Percentiles rank a stretch among this genome's conserved stretches.
phyloP scores from a whole-genome alignment of 768 basidiomycete species.

The Pleurotus sapidus region DNA sequence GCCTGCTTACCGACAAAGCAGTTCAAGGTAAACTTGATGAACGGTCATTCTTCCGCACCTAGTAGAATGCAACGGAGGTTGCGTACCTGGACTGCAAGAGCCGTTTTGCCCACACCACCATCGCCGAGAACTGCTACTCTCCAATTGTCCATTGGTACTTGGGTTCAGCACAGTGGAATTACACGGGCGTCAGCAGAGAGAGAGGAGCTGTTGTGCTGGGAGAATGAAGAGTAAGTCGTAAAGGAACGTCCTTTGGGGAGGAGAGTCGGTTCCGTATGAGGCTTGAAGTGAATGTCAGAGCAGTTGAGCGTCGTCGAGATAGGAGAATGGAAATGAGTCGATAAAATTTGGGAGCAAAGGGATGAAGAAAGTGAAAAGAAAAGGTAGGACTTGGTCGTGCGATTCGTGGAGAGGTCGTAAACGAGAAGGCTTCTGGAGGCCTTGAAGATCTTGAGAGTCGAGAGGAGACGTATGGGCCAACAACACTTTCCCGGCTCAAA shows the following conservation, averaged over 20 bases:
- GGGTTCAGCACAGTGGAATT: not conserved
- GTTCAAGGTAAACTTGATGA: conserved; percentile 82
- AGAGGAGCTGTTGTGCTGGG: too few relatives aligned
- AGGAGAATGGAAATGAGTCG: conserved; percentile 15
- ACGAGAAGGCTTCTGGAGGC: conserved; percentile 21
- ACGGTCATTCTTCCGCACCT: conserved; percentile 7
- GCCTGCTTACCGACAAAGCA: conserved; percentile 85
- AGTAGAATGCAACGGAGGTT: conserved; percentile 5
- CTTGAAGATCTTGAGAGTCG: not conserved
- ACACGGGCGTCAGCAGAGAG: not conserved
- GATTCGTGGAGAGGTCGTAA: conserved; percentile 67
- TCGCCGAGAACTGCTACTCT: conserved; percentile 95
- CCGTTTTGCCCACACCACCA: conserved; percentile 97
- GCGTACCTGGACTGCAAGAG: conserved; percentile 89
- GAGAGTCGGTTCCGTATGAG: conserved; percentile 13
- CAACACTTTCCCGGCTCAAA: conserved; percentile 24
- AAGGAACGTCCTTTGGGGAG: conserved; percentile 14
- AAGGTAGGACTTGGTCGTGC: conserved; percentile 57
- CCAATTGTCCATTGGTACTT: conserved; percentile 83
- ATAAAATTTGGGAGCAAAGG: conserved; percentile 24
- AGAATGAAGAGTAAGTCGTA: conserved; percentile 4
- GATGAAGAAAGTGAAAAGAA: conserved; percentile 36
- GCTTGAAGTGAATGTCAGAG: conserved; percentile 14
- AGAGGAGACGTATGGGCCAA: conserved; percentile 11
- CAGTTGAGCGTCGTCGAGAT: conserved; percentile 14